A percentile compares a stretch with the other conserved stretches of the same genome.
These are phyloP conservation scores for Mrakia blollopis DNA, from an alignment of 768 basidiomycete genomes.

Conservation along the genomic window DNA sequence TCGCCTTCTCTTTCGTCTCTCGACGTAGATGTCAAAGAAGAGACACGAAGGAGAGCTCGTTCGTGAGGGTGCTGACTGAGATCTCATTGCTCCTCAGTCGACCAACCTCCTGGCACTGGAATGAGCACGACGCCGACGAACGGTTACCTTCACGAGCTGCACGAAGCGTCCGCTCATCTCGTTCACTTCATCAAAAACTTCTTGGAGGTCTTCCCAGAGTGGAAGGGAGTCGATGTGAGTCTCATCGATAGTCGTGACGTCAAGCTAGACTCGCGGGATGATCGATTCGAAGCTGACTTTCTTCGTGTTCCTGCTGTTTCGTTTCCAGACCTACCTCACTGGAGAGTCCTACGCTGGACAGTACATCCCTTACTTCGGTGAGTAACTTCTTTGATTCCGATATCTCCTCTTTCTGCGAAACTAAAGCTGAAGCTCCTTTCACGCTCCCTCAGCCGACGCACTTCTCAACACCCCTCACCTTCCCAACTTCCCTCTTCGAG, in stretches of 20 bases:
- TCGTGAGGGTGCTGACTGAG: not conserved
- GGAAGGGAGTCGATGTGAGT: constrained; percentile 71
- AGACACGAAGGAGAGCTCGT: no score
- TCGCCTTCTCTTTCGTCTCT: constrained; percentile 18
- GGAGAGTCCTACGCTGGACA: constrained; percentile 98
- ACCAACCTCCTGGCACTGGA: constrained; percentile 95
- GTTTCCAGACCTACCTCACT: constrained; percentile 81
- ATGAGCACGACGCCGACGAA: constrained; percentile 85
- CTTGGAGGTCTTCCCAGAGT: constrained; percentile 87
- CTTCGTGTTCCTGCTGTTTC: constrained; percentile 1
- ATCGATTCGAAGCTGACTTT: not conserved
- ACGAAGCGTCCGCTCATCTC: constrained; percentile 68
- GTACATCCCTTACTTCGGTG: constrained; percentile 93
- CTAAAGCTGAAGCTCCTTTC: constrained; percentile 22
- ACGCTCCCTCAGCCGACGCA: constrained; percentile 58
- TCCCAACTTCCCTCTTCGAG: constrained; percentile 61
- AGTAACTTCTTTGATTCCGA: no score
- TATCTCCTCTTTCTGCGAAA: not conserved
- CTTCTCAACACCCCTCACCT: constrained; percentile 56
- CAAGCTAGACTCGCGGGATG: not conserved
- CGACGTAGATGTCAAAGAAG: no score
- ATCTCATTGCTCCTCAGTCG: constrained; percentile 55
- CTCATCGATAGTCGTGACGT: not conserved
- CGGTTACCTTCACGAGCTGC: constrained; percentile 71
- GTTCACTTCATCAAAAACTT: constrained; percentile 81